Evolutionary conservation across 2,329 filamentous ascomycete genomes (phyloP).

Genomic region (Calonectria naviculata): DNA sequence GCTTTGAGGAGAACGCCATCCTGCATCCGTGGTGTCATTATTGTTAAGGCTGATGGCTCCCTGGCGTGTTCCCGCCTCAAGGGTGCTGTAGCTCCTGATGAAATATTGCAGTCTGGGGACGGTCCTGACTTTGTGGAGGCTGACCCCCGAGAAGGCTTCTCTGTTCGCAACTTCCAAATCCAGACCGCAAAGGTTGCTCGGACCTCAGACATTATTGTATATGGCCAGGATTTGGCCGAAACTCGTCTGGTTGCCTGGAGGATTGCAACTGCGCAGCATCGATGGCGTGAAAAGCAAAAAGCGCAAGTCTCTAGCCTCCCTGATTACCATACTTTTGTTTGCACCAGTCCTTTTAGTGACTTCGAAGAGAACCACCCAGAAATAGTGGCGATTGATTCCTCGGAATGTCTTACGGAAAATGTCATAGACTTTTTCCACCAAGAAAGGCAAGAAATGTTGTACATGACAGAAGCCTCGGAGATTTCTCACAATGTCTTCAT

Average conservation of each 20-base stretch:
- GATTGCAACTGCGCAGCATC: constrained; percentile 80
- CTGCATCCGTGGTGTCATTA: constrained; percentile 82
- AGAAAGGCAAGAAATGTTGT: constrained; percentile 92
- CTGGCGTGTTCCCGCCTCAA: constrained; percentile 81
- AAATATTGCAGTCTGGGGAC: constrained; percentile 71
- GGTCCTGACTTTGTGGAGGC: constrained; percentile 78
- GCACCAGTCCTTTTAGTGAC: constrained; percentile 70
- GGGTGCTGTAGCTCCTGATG: constrained; percentile 84
- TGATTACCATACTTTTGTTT: constrained; percentile 87
- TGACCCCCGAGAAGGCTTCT: constrained; percentile 92
- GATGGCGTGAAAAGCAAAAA: constrained; percentile 77
- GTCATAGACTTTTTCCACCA: constrained; percentile 91
- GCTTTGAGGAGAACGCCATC: constrained; percentile 74
- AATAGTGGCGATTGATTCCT: constrained; percentile 80
- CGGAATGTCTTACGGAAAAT: constrained; percentile 77
- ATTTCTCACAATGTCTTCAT: constrained; percentile 92
- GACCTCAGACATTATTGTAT: constrained; percentile 92
- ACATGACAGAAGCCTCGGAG: constrained; percentile 90
- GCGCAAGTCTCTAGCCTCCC: constrained; percentile 65
- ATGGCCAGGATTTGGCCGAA: constrained; percentile 77
- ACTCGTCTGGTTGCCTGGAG: constrained; percentile 73
- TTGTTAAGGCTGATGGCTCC: constrained; percentile 91
- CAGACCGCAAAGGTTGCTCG: constrained; percentile 89
- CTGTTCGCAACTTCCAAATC: constrained; percentile 97
- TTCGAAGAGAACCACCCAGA: constrained; percentile 78